Percentiles rank a stretch among this genome's conserved stretches.
These are phyloP conservation scores for Epichloe sylvatica DNA, from an alignment of 2,329 filamentous ascomycete genomes.

Conservation along the genomic window DNA sequence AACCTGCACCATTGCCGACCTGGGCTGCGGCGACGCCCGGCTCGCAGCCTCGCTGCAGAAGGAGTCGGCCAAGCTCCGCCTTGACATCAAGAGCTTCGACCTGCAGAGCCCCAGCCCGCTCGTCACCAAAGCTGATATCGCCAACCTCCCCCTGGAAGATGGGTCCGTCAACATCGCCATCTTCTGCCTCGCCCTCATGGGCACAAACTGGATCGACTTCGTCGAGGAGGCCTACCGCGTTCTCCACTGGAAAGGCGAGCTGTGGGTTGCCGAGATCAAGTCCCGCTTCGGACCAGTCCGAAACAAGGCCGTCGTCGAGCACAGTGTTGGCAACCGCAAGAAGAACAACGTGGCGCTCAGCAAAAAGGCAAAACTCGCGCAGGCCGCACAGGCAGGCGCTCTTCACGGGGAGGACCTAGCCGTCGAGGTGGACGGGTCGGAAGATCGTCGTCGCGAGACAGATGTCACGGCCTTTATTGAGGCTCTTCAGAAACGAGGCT, in stretches of 20 bases:
- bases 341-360: constrained; percentile 26
- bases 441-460: constrained; percentile 55
- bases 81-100: constrained; percentile 75
- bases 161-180: constrained; percentile 73
- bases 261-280: constrained; percentile 97
- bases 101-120: constrained; percentile 62
- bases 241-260: constrained; percentile 83
- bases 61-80: constrained; percentile 49
- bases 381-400: constrained; percentile 29
- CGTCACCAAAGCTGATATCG: constrained; percentile 81
- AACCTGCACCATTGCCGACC: constrained; percentile 67
- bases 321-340: constrained; percentile 58
- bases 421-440: constrained; percentile 56
- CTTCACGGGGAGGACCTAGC: constrained; percentile 44
- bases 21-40: constrained; percentile 85
- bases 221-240: constrained; percentile 91
- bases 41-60: constrained; percentile 56
- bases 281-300: constrained; percentile 52
- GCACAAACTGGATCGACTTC: constrained; percentile 95
- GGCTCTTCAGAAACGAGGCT: constrained; percentile 66
- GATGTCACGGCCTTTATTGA: constrained; percentile 81
- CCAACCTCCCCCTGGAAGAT: constrained; percentile 61
- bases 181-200: constrained; percentile 96
- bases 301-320: constrained; percentile 36
- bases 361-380: constrained; percentile 35